phyloP scores from a whole-genome alignment of 805 yeast species.

The Candida takata region DNA sequence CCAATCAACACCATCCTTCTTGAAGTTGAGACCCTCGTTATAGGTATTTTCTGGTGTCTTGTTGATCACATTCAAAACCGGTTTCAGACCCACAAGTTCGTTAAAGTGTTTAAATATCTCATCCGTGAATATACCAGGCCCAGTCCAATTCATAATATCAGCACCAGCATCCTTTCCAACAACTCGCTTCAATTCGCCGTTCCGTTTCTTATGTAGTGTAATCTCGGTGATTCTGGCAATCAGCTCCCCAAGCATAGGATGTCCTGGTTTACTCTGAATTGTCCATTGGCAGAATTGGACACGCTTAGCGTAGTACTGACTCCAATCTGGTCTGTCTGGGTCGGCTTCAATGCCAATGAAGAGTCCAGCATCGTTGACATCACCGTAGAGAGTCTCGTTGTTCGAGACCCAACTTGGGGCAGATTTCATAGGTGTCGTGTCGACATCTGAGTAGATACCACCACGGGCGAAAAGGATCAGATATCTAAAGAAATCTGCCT shows the following conservation, averaged over 20 bases:
- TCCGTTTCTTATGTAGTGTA: constrained; percentile 49
- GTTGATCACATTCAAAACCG: constrained; percentile 9
- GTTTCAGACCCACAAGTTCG: constrained; percentile 26
- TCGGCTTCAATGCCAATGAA: constrained; percentile 94
- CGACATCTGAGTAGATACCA: constrained; percentile 89
- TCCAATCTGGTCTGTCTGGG: constrained; percentile 94
- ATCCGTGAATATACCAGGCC: constrained; percentile 95
- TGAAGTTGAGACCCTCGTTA: constrained; percentile 22
- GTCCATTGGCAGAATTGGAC: constrained; percentile 98
- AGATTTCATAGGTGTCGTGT: constrained; percentile 71
- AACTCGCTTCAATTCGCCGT: constrained; percentile 39
- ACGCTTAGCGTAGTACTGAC: constrained; percentile 85
- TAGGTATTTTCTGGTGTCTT: constrained; percentile 19
- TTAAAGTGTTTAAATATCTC: constrained; percentile 72
- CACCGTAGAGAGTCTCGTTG: constrained; percentile 21
- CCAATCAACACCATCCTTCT: constrained; percentile 44
- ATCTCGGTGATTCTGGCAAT: constrained; percentile 71
- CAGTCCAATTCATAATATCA: constrained; percentile 91
- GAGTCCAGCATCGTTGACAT: constrained; percentile 50
- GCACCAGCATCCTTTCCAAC: constrained; percentile 62
- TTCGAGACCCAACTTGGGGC: constrained; percentile 68
- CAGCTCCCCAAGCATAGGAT: constrained; percentile 78
- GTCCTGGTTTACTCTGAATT: constrained; percentile 82
- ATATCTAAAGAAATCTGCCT: constrained; percentile 92
- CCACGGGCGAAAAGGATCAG: constrained; percentile 83